Base-by-base conservation (phyloP, 2,329 filamentous ascomycete species). In the Cryphonectria carpinicola region DNA sequence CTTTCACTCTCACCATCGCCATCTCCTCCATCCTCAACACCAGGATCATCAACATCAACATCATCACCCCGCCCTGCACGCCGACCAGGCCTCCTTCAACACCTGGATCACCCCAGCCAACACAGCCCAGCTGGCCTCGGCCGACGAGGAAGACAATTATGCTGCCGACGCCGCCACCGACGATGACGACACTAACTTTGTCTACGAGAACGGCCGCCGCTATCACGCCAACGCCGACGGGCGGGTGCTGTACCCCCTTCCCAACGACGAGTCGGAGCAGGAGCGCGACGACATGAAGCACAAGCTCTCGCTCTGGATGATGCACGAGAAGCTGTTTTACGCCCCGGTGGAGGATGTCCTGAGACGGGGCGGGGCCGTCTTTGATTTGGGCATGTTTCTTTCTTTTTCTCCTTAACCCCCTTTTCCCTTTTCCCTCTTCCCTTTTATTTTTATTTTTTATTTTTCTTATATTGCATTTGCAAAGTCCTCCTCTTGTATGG, bases 301-400 rank as follows among this genome's bases (percentile, higher is more conserved):
- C 73, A 76, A 77, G 56, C 77, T 82, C 76, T 76, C 77, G 25
- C 73, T 79, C 74, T 76, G 80, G 73, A 75, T 82, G 41, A 78
- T 79, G 71, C 74, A 77, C 10, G 82, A 80, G 4, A 78, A 76
- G 60, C 79, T 80, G 43, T 86, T 85, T 71, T 81, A 82, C 71
- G 80, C 85, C 1, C 85, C 85, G 0, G 76, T 86, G 19, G 79
- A 82, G 13, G 74, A 79, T 1, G 56, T 75, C 8, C 72, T 87
- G 41, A 76, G 78, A 60, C 71, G 73, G 3, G 84, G 84, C 0
- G 84, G 77, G 0, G 78, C 82, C 64, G 82, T 86, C 3, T 79
- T 86, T 32, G 85, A 87, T 72, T 74, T 87, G 28, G 85, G 84
- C 82, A 76, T 69, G 81, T 79, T 6, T 1, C 72, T 70, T 17